phyloP scores from a whole-genome alignment of 2,329 filamentous ascomycete species.

The Paecilomyces sp. region DNA sequence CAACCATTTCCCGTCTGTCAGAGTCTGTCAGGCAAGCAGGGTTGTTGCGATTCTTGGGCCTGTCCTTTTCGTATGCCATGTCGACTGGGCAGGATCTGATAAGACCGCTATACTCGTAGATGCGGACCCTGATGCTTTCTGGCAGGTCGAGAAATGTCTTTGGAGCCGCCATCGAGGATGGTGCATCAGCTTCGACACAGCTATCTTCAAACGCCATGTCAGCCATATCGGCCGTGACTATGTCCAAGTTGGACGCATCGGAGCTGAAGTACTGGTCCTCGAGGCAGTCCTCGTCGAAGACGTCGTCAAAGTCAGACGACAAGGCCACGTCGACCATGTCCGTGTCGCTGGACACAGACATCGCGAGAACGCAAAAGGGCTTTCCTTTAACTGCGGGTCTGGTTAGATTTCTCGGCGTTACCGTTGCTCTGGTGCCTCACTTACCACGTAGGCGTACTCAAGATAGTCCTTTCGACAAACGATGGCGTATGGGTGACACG shows the following conservation, averaged over 20 bases:
- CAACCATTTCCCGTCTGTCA: conserved; percentile 3
- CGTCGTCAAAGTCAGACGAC: neutral
- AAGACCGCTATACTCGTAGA: conserved; percentile 15
- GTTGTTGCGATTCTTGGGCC: conserved; percentile 1
- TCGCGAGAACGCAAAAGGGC: neutral
- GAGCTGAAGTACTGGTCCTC: neutral
- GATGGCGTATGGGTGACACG: neutral
- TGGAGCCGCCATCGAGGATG: neutral
- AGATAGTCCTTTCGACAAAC: neutral
- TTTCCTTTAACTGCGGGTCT: neutral
- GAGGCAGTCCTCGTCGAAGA: neutral
- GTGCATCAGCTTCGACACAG: neutral
- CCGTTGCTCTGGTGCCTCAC: neutral
- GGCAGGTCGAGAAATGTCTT: conserved; percentile 14
- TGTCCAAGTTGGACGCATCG: too few species aligned
- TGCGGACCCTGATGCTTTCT: conserved; percentile 9
- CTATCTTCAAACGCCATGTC: neutral
- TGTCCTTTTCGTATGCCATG: conserved; percentile 6
- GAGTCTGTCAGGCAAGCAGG: neutral
- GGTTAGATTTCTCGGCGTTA: neutral
- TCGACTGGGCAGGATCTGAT: conserved; percentile 15
- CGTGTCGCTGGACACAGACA: neutral
- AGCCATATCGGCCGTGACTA: neutral
- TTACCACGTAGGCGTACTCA: neutral
- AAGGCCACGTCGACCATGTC: neutral